Conservation (phyloP, 768 basidiomycete genomes). For the Tricholoma furcatifolium region DNA sequence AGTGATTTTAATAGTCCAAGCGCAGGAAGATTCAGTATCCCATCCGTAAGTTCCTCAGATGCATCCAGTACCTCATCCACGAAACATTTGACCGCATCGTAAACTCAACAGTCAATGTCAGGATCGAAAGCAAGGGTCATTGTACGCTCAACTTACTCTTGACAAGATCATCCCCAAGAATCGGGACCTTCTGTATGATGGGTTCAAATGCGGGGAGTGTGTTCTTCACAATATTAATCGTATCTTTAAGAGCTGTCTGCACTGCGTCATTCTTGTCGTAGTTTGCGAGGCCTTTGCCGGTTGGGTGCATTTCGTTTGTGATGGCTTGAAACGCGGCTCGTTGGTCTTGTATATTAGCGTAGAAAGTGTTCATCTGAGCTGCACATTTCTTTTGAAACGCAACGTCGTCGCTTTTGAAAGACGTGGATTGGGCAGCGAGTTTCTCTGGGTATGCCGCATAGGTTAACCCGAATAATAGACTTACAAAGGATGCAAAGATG, state of each 20-base stretch:
- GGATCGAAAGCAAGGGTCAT: not conserved
- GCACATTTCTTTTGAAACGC: conserved; percentile 38
- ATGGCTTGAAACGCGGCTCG: conserved; percentile 27
- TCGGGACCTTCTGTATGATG: conserved; percentile 39
- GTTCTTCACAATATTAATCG: conserved; percentile 49
- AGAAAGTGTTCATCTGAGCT: conserved; percentile 34
- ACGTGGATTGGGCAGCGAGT: conserved; percentile 32
- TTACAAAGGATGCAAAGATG: not conserved
- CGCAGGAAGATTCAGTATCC: conserved; percentile 37
- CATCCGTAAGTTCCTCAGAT: conserved; percentile 50
- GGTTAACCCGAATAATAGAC: not conserved
- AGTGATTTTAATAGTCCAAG: conserved; percentile 28
- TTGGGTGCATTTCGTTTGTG: conserved; percentile 24
- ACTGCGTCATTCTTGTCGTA: conserved; percentile 43
- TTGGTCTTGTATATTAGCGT: conserved; percentile 29
- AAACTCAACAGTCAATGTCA: conserved; percentile 33
- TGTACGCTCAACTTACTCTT: conserved; percentile 44
- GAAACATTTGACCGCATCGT: conserved; percentile 61
- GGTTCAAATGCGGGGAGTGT: conserved; percentile 29
- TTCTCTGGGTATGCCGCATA: conserved; percentile 21
- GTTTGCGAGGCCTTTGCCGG: conserved; percentile 51
- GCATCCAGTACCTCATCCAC: conserved; percentile 50
- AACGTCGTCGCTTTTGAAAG: conserved; percentile 23
- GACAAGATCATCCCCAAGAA: conserved; percentile 49
- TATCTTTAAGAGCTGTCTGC: conserved; percentile 48